Percentiles rank a stretch among this genome's conserved stretches.
phyloP scores from a whole-genome alignment of 306 rosid species.

The Fagus sylvatica region DNA sequence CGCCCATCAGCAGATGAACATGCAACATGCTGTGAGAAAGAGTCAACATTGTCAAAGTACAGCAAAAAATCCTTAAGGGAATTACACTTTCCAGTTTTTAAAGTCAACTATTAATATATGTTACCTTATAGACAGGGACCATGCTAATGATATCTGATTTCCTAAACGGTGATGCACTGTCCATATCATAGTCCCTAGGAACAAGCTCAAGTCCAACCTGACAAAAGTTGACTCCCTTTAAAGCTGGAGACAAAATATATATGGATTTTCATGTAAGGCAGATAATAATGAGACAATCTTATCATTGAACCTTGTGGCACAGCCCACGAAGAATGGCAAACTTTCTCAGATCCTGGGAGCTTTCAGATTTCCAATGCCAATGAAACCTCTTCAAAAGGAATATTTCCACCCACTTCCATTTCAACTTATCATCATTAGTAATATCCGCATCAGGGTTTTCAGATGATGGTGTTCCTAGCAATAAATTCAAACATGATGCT shows the following conservation, averaged over 20 bases:
- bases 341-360: constrained; percentile 69
- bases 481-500: constrained; percentile 81
- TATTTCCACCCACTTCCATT: constrained; percentile 91
- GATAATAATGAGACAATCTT: constrained; percentile 4
- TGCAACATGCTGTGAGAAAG: constrained; percentile 74
- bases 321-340: constrained; percentile 91
- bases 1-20: constrained; percentile 99
- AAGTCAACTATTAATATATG: constrained; percentile 1
- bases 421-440: constrained; percentile 54
- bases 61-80: constrained; percentile 13
- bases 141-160: constrained; percentile 79
- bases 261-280: constrained; percentile 1
- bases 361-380: constrained; percentile 78
- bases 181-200: constrained; percentile 91
- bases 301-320: constrained; percentile 76
- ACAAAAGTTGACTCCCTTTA: constrained; percentile 29
- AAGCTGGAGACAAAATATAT: constrained; percentile 9
- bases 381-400: constrained; percentile 85
- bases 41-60: constrained; percentile 25
- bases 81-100: neutral
- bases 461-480: constrained; percentile 70
- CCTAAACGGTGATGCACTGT: constrained; percentile 64
- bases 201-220: constrained; percentile 98
- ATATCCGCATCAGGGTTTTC: constrained; percentile 49
- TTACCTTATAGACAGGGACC: constrained; percentile 96